phyloP scores from a whole-genome alignment of 1,284 basidiomycete genomes.

The Fomitopsis betulina region DNA sequence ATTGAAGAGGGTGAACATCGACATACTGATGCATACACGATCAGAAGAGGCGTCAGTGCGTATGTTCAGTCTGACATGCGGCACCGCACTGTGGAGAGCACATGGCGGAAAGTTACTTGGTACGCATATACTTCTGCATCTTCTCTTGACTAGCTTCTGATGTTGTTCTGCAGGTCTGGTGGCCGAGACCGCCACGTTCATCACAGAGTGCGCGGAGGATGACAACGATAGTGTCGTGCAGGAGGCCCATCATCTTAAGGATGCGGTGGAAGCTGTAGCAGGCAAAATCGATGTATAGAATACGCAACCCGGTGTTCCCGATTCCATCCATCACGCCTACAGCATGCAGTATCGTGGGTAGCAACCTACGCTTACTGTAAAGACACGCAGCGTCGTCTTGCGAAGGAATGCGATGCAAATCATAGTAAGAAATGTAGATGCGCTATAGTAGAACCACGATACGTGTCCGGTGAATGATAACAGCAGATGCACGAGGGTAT shows the following conservation, averaged over 20 bases:
- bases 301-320: background rate
- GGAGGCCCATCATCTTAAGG: slow-evolving; percentile 60
- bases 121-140: slow-evolving; percentile 30
- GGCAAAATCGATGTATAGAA: slow-evolving; percentile 47
- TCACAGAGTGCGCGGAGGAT: slow-evolving; percentile 79
- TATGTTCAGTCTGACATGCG: slow-evolving; percentile 65
- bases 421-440: slow-evolving; percentile 2
- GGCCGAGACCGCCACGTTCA: slow-evolving; percentile 77
- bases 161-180: slow-evolving; percentile 49
- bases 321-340: background rate
- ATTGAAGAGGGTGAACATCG: slow-evolving; percentile 79
- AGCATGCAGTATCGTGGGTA: background rate
- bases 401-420: background rate
- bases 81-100: slow-evolving; percentile 73
- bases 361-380: background rate
- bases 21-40: slow-evolving; percentile 85
- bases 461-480: slow-evolving; percentile 6
- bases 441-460: slow-evolving; percentile 2
- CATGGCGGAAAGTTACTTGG: slow-evolving; percentile 73
- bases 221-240: slow-evolving; percentile 74
- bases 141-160: background rate
- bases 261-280: slow-evolving; percentile 63
- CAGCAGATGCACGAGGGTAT: slow-evolving; percentile 11
- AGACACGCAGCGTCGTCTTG: background rate
- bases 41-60: slow-evolving; percentile 70